Conservation (phyloP, 306 rosid genomes). For the Cucurbita argyrosperma region DNA sequence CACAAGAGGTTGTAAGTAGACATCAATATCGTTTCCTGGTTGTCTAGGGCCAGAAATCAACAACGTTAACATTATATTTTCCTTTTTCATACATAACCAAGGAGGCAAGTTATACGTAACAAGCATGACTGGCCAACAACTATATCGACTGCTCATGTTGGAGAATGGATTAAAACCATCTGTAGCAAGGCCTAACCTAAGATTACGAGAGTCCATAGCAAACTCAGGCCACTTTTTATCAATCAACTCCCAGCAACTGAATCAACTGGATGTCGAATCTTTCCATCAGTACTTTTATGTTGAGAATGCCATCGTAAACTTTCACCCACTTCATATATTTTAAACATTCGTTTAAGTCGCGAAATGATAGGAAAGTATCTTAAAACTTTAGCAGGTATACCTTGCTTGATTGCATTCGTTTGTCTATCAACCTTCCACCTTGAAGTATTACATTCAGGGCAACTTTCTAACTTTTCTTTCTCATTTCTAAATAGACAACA, state of each 20-base stretch:
- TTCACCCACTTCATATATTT: neutral
- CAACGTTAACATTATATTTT: neutral
- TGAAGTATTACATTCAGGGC: neutral
- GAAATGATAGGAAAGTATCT: neutral
- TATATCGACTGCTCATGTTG: neutral
- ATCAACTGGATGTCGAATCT: neutral
- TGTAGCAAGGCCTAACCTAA: neutral
- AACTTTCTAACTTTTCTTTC: neutral
- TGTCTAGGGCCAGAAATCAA: neutral
- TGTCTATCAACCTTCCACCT: neutral
- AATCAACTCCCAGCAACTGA: no score
- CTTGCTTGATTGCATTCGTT: neutral
- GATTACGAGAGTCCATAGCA: neutral
- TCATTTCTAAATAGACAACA: neutral
- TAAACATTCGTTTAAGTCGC: neutral
- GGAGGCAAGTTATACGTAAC: neutral
- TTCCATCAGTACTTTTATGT: neutral
- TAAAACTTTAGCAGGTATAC: neutral
- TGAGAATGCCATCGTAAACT: neutral
- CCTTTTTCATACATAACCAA: neutral
- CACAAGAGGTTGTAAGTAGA: neutral
- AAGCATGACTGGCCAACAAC: slow-evolving; percentile 1
- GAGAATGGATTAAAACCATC: neutral
- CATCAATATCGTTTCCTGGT: no score
- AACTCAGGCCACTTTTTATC: neutral